Percentiles rank a stretch among this genome's conserved stretches.
phyloP scores from a whole-genome alignment of 2,329 filamentous ascomycete genomes.

The Xylaria sp. region DNA sequence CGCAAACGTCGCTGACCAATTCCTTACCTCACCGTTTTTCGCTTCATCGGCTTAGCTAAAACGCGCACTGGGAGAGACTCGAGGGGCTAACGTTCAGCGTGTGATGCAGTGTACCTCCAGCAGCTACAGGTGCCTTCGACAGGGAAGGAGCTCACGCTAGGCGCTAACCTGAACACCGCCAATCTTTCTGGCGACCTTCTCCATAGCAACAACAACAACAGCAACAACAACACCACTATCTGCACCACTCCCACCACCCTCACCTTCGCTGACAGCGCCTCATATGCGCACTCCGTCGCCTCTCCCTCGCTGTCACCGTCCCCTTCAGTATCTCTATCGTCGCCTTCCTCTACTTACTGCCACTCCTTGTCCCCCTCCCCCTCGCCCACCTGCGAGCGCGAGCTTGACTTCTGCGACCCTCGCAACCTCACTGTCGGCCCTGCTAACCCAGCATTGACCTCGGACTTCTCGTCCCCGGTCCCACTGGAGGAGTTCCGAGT shows the following conservation, averaged over 20 bases:
- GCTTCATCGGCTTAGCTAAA: background rate
- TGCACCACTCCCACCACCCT: slow-evolving; percentile 18
- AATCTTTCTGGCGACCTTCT: slow-evolving; percentile 60
- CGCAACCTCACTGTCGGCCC: slow-evolving; percentile 74
- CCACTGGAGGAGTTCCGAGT: slow-evolving; percentile 57
- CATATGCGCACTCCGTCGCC: slow-evolving; percentile 1
- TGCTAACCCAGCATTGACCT: slow-evolving; percentile 44
- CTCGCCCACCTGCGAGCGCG: slow-evolving; percentile 68
- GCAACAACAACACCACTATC: slow-evolving; percentile 32
- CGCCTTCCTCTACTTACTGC: slow-evolving; percentile 52
- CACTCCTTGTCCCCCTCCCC: slow-evolving; percentile 85
- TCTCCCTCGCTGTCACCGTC: slow-evolving; percentile 9
- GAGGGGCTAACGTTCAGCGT: slow-evolving; percentile 23
- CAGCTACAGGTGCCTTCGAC: slow-evolving; percentile 37
- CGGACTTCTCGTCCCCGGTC: slow-evolving; percentile 61
- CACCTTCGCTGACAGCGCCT: slow-evolving; percentile 11
- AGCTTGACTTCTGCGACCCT: slow-evolving; percentile 86
- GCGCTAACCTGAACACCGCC: slow-evolving; percentile 41
- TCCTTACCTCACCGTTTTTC: background rate
- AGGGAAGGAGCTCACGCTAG: slow-evolving; percentile 53
- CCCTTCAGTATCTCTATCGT: slow-evolving; percentile 38
- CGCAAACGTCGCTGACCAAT: background rate
- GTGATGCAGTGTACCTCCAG: slow-evolving; percentile 30
- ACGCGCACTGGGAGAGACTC: background rate
- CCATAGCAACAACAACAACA: slow-evolving; percentile 34